Evolutionary conservation across 306 rosid genomes (phyloP), one percentile per base, ranked within the genome.

Genomic region (Cucumis melo): DNA sequence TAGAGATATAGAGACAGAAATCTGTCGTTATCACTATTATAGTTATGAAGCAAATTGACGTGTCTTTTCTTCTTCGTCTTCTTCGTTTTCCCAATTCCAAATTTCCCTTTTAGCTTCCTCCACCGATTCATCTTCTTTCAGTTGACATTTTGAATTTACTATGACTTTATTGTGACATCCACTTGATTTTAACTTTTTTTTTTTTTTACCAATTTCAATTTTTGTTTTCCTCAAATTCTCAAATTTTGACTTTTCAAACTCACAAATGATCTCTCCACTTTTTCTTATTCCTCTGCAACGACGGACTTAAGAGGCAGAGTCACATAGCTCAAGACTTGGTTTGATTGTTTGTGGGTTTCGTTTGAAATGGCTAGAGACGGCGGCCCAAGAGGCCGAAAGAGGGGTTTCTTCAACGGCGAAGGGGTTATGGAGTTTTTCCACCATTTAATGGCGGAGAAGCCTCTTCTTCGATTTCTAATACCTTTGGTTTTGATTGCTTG

Each of bases 401-500:
- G 77, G 77, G 61, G 77, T 27, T 51, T 73, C 67, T 85, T 85
- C 23, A 46, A 57, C 62, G 53, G 81, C 78, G 93, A 85, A 75
- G 92, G 86, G 50, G 89, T 83, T 1, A 32, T 82, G 60, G 86
- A 89, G 76, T 90, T 89, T 68, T 84, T 81, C 73, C 85, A 85
- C 70, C 81, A 81, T 80, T 78, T 90, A 23, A 59, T 78, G 73
- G 78, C 54, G 42, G 91, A 89, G 83, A 91, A 85, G 89, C 95
- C 96, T 73, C 23, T 57, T 39, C 80, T 94, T 73, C 88, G 88
- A 7, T 77, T 82, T 80, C 80, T 92, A 75, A 36, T 94, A 77
- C 95, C 95, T 77, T 56, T 90, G 64, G 55, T 90, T 83, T 79
- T 94, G 81, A 32, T 88, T 80, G 93, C 86, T 86, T 94, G 93